These are phyloP conservation scores for Morella rubra DNA, from an alignment of 306 rosid species.

Conservation along the genomic window DNA sequence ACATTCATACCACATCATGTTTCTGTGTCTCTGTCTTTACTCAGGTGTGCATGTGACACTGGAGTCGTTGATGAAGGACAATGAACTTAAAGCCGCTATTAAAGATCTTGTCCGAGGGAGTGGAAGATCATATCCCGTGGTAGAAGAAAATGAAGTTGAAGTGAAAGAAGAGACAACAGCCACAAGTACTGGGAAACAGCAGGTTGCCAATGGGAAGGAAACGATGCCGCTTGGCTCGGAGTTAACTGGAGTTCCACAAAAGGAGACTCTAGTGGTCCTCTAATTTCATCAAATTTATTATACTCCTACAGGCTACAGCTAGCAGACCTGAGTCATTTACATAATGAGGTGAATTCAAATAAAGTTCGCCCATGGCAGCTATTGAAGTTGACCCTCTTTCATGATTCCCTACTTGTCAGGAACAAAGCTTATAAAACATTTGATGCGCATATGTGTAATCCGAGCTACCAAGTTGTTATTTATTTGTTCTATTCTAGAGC, in stretches of 20 bases:
- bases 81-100: constrained; percentile 54
- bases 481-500: not conserved
- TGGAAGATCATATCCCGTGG: constrained; percentile 71
- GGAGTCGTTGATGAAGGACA: constrained; percentile 74
- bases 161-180: constrained; percentile 22
- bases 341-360: constrained; percentile 19
- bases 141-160: constrained; percentile 29
- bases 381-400: constrained; percentile 12
- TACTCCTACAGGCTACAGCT: not conserved
- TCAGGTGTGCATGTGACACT: constrained; percentile 84
- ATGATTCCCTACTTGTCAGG: not conserved
- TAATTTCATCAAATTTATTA: constrained; percentile 7
- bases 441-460: not conserved
- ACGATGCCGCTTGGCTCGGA: constrained; percentile 29
- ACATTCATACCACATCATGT: not conserved
- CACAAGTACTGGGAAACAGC: constrained; percentile 34
- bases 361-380: constrained; percentile 6
- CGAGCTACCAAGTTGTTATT: too few species aligned
- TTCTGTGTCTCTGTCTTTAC: constrained; percentile 11
- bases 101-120: constrained; percentile 60
- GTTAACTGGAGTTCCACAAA: constrained; percentile 28
- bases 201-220: constrained; percentile 24
- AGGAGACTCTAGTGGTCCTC: constrained; percentile 41
- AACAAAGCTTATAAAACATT: not conserved
- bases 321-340: not conserved